These are phyloP conservation scores for Ogataea philodendri DNA, from an alignment of 805 yeast species.

Conservation along the genomic window DNA sequence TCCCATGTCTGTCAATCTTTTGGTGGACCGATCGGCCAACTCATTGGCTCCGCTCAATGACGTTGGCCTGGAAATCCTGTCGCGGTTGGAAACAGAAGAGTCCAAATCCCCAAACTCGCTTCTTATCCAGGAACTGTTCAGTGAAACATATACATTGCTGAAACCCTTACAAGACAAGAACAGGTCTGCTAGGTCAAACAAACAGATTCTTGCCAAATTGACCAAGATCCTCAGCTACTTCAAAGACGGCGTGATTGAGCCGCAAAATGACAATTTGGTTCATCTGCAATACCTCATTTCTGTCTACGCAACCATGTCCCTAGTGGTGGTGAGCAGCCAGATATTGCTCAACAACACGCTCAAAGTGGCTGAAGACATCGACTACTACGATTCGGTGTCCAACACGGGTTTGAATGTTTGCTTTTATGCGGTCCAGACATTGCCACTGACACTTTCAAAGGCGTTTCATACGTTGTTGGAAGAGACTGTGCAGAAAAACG, in stretches of 20 bases:
- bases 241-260: slow-evolving; percentile 18
- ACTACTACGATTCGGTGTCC: slow-evolving; percentile 44
- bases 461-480: slow-evolving; percentile 21
- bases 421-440: slow-evolving; percentile 41
- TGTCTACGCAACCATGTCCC: slow-evolving; percentile 22
- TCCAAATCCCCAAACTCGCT: slow-evolving; percentile 5
- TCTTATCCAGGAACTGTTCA: slow-evolving; percentile 17
- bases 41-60: slow-evolving; percentile 14
- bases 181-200: slow-evolving; percentile 2
- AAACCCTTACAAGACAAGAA: slow-evolving; percentile 19
- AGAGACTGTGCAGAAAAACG: slow-evolving; percentile 27
- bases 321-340: slow-evolving; percentile 22
- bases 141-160: slow-evolving; percentile 16
- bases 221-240: slow-evolving; percentile 13
- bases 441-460: slow-evolving; percentile 29
- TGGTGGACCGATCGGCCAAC: slow-evolving; percentile 16
- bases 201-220: slow-evolving; percentile 6
- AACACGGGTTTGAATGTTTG: slow-evolving; percentile 33
- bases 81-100: slow-evolving; percentile 13
- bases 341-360: slow-evolving; percentile 40
- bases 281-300: slow-evolving; percentile 26
- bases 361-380: slow-evolving; percentile 42
- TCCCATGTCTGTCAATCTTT: slow-evolving; percentile 17
- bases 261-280: slow-evolving; percentile 11
- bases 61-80: slow-evolving; percentile 15